Conservation (phyloP, 2,329 filamentous ascomycete species). For the Gyromitra esculenta region DNA sequence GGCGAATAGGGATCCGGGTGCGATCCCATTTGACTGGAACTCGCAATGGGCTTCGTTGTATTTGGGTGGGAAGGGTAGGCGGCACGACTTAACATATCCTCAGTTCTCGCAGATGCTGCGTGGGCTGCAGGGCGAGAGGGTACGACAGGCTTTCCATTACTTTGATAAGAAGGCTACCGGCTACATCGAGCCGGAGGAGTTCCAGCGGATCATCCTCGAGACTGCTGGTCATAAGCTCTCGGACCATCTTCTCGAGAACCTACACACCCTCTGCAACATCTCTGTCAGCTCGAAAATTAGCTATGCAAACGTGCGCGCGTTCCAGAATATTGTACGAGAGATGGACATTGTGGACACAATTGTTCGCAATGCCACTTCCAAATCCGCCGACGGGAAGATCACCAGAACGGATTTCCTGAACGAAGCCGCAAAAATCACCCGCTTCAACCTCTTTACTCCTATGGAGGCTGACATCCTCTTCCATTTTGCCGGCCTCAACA, state of each 20-base stretch:
- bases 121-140: slow-evolving; percentile 92
- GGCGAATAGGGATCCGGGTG: slow-evolving; percentile 83
- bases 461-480: slow-evolving; percentile 99
- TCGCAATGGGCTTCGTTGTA: slow-evolving; percentile 97
- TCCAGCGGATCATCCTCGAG: slow-evolving; percentile 94
- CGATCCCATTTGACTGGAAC: slow-evolving; percentile 95
- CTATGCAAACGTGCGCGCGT: slow-evolving; percentile 95
- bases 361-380: slow-evolving; percentile 82
- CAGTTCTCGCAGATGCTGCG: slow-evolving; percentile 99
- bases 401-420: slow-evolving; percentile 93
- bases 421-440: slow-evolving; percentile 87
- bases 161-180: slow-evolving; percentile 93
- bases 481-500: slow-evolving; percentile 94
- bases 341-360: slow-evolving; percentile 98
- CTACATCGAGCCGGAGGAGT: slow-evolving; percentile 94
- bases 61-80: slow-evolving; percentile 84
- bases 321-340: slow-evolving; percentile 96
- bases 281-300: slow-evolving; percentile 91
- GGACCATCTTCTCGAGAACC: slow-evolving; percentile 89
- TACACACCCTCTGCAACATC: slow-evolving; percentile 94
- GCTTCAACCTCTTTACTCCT: slow-evolving; percentile 95
- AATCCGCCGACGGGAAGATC: slow-evolving; percentile 89
- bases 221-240: slow-evolving; percentile 96
- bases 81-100: slow-evolving; percentile 91
- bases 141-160: slow-evolving; percentile 90